These are phyloP conservation scores for Malassezia psittaci DNA, from an alignment of 1,284 basidiomycete species.

Conservation along the genomic window DNA sequence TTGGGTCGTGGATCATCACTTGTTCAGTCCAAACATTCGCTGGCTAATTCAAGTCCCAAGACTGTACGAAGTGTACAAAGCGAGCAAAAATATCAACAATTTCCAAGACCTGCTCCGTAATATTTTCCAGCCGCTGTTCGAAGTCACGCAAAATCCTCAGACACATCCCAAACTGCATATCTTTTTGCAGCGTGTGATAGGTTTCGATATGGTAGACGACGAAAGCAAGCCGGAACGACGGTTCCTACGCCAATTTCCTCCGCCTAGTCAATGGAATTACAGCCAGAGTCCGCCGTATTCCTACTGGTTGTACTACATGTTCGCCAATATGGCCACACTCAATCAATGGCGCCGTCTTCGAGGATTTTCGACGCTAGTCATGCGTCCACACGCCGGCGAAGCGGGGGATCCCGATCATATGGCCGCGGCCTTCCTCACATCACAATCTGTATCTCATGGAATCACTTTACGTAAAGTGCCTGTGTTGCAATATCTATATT, in stretches of 20 bases:
- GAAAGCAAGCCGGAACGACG: constrained; percentile 88
- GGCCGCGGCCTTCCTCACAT: constrained; percentile 85
- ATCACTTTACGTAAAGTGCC: constrained; percentile 95
- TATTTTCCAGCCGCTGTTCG: constrained; percentile 84
- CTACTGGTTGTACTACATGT: constrained; percentile 93
- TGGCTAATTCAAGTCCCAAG: constrained; percentile 97
- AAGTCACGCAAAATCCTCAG: constrained; percentile 82
- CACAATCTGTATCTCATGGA: constrained; percentile 96
- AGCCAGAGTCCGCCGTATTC: constrained; percentile 83
- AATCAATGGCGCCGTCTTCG: constrained; percentile 78
- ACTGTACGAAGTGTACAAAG: constrained; percentile 91
- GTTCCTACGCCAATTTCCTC: constrained; percentile 90
- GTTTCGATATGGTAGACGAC: constrained; percentile 95
- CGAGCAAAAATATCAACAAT: constrained; percentile 68
- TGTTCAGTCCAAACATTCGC: constrained; percentile 90
- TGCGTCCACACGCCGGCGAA: constrained; percentile 93
- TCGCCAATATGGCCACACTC: constrained; percentile 84
- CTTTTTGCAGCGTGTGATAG: constrained; percentile 87
- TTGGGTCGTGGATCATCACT: constrained; percentile 88
- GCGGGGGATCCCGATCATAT: constrained; percentile 97
- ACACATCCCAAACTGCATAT: constrained; percentile 88
- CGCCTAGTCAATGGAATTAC: constrained; percentile 80
- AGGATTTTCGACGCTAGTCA: constrained; percentile 89
- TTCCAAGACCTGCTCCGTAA: constrained; percentile 82
- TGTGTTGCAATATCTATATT: constrained; percentile 65